Base-by-base conservation (phyloP, 2,329 filamentous ascomycete species). In the Fusarium oxysporum region DNA sequence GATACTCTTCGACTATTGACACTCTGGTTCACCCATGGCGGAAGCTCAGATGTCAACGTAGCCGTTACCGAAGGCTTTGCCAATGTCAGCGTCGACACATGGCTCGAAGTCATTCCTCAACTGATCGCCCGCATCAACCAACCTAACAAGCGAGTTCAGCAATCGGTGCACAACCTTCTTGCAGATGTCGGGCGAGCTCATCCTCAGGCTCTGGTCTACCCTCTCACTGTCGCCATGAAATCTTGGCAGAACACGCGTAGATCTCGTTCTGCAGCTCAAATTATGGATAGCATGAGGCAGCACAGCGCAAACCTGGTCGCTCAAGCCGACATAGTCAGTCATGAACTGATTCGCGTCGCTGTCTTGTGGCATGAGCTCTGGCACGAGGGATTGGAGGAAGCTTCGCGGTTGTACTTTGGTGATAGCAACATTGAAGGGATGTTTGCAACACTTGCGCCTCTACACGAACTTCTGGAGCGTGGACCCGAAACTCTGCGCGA, bases 331-430 rank as follows among this genome's bases (percentile, higher is more conserved):
- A 88, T 95, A 51, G 95, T 99, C 75, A 98, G 96, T 80, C 93
- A 96, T 78, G 97, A 99, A 81, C 90, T 99, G 62, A 98, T 99
- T 79, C 92, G 96, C 57, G 97, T 99, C 66, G 96, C 96, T 21
- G 96, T 99, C 4, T 83, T 99, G 30, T 99, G 97, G 97, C 96
- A 99, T 79, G 96, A 99, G 79, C 93, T 97, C 74, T 99, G 96
- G 96, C 96, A 99, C 75, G 97, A 99, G 82, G 97, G 93, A 33
- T 87, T 99, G 21, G 96, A 99, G 82, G 97, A 99, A 84, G 97
- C 96, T 2, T 98, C 95, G 37, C 90, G 96, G 59, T 86, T 99
- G 23, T 99, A 98, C 86, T 99, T 99, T 82, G 96, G 96, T 67
- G 96, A 98, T 78, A 93, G 97, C 78, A 97, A 99, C 81, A 96